Evolutionary conservation across 768 basidiomycete species (phyloP).

Genomic region (Tricholomella constricta): DNA sequence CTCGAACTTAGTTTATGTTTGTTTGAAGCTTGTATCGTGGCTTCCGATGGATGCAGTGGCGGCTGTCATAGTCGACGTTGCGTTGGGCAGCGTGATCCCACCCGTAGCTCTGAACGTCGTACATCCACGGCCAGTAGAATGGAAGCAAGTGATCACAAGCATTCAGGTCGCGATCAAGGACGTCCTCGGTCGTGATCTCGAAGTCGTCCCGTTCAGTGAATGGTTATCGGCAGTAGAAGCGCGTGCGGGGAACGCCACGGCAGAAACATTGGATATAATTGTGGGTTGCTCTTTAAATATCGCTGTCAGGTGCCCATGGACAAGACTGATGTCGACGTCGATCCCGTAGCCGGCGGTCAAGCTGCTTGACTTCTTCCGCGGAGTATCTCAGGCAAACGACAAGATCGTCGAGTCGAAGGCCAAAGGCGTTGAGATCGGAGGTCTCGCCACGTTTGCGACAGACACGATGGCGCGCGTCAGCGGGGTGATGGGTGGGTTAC

Average conservation of each 20-base stretch:
- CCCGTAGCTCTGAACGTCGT: constrained; percentile 35
- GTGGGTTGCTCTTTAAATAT: constrained; percentile 10
- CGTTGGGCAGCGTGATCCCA: constrained; percentile 20
- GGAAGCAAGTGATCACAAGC: constrained; percentile 30
- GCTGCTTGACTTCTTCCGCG: constrained; percentile 17
- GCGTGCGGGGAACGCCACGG: constrained; percentile 6
- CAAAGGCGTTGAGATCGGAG: neutral
- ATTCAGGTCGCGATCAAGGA: neutral
- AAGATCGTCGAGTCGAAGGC: neutral
- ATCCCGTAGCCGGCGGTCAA: constrained; percentile 14
- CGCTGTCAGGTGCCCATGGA: too few species aligned
- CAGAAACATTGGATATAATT: constrained; percentile 9
- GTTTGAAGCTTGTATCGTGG: constrained; percentile 41
- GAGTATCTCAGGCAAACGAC: neutral
- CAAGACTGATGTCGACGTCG: neutral
- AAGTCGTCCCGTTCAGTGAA: constrained; percentile 12
- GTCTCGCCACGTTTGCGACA: neutral
- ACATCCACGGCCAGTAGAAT: constrained; percentile 37
- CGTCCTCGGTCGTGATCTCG: neutral
- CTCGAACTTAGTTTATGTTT: too few species aligned
- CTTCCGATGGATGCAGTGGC: constrained; percentile 31
- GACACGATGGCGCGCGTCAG: neutral
- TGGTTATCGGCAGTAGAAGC: constrained; percentile 16
- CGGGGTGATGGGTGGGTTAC: neutral
- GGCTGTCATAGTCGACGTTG: constrained; percentile 29